Conservation (phyloP, 257 asterid species). For the Gentiana macrophylla region DNA sequence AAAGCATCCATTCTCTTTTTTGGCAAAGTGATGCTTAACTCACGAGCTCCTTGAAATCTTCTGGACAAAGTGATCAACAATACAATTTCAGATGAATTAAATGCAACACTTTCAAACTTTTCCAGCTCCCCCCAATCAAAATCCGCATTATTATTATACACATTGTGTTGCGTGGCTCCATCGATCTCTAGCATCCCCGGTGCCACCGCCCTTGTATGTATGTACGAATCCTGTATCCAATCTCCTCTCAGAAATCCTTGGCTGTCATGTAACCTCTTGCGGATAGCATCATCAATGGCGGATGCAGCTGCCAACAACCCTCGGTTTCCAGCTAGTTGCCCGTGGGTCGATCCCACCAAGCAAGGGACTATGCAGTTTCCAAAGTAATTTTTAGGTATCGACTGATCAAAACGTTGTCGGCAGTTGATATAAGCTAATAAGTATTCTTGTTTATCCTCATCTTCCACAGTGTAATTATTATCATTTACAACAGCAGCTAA, state of each 20-base stretch:
- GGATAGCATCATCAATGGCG: conserved; percentile 2
- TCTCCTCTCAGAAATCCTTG: conserved; percentile 1
- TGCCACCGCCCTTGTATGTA: not conserved
- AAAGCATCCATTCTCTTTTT: conserved; percentile 18
- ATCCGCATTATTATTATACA: conserved; percentile 12
- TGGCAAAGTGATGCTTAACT: conserved; percentile 18
- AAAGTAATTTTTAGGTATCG: conserved; percentile 5
- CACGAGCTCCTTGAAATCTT: conserved; percentile 17
- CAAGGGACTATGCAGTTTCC: conserved; percentile 7
- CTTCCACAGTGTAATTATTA: not conserved
- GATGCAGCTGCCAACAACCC: not conserved
- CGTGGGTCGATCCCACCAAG: not conserved
- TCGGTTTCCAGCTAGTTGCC: not conserved
- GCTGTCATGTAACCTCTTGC: not conserved
- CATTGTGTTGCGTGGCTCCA: conserved; percentile 1
- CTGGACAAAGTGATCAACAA: conserved; percentile 17
- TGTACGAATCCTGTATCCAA: not conserved
- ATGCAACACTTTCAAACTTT: conserved; percentile 13
- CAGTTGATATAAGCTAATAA: not conserved
- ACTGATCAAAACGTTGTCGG: conserved; percentile 4
- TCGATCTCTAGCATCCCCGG: not conserved
- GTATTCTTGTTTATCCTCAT: conserved; percentile 24
- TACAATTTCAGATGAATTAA: conserved; percentile 2
- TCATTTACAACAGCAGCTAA: not conserved
- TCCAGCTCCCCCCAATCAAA: conserved; percentile 19